phyloP scores from a whole-genome alignment of 2,329 filamentous ascomycete species.

The Nectriaceae sp. region DNA sequence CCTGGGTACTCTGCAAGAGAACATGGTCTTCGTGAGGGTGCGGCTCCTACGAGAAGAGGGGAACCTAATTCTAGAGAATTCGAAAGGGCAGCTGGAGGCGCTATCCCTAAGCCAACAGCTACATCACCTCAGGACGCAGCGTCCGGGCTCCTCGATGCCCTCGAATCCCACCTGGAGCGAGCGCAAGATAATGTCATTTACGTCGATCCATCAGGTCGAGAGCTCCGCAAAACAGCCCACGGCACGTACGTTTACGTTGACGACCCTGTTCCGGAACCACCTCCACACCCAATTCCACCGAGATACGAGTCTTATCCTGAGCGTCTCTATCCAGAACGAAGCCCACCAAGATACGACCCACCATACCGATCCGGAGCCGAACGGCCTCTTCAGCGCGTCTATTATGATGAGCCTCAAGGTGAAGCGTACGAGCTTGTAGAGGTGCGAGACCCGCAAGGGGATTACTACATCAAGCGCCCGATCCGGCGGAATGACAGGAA shows the following conservation, averaged over 20 bases:
- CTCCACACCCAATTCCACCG: slow-evolving; percentile 2
- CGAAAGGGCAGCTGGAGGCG: not conserved
- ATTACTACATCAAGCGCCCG: slow-evolving; percentile 49
- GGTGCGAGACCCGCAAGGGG: slow-evolving; percentile 45
- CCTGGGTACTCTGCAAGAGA: not conserved
- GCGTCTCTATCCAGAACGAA: slow-evolving; percentile 12
- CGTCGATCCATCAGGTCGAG: slow-evolving; percentile 25
- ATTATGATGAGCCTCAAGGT: slow-evolving; percentile 16
- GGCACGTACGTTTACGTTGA: slow-evolving; percentile 12
- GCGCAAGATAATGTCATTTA: slow-evolving; percentile 27
- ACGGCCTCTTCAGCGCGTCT: slow-evolving; percentile 3
- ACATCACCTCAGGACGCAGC: not conserved
- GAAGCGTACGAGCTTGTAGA: slow-evolving; percentile 49
- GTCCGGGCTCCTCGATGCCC: slow-evolving; percentile 1
- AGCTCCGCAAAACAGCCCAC: slow-evolving; percentile 20
- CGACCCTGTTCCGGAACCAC: slow-evolving; percentile 5
- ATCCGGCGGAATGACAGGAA: slow-evolving; percentile 31
- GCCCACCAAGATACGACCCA: slow-evolving; percentile 9
- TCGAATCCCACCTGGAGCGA: slow-evolving; percentile 7
- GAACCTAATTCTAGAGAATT: not conserved
- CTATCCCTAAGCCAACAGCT: not conserved
- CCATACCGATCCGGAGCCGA: slow-evolving; percentile 12
- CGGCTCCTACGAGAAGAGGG: not conserved
- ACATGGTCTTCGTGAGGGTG: not conserved
- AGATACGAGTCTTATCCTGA: slow-evolving; percentile 13